These are phyloP conservation scores for Diaporthe sp. DNA, from an alignment of 2,329 filamentous ascomycete genomes.

Conservation along the genomic window DNA sequence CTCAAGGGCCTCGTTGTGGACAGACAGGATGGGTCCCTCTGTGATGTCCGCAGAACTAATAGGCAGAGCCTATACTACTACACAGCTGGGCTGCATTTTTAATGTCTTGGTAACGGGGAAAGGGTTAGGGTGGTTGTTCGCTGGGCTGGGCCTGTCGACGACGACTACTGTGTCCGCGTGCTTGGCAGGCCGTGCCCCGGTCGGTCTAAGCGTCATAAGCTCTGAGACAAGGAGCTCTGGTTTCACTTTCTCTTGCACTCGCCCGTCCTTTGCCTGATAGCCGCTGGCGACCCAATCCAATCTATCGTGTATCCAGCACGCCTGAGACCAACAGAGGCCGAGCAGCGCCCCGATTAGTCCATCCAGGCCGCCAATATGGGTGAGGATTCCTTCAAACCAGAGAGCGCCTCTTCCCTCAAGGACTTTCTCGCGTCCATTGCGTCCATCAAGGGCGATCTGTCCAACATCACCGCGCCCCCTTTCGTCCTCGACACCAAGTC, in stretches of 20 bases:
- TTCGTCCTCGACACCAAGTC: slow-evolving; percentile 68
- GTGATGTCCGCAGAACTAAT: background rate
- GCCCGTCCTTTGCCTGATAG: background rate
- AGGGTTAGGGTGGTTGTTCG: background rate
- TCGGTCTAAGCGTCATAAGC: slow-evolving; percentile 11
- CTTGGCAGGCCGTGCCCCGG: slow-evolving; percentile 15
- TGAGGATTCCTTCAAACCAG: background rate
- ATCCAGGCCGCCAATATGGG: slow-evolving; percentile 17
- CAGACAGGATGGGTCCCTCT: background rate
- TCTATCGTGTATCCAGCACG: background rate
- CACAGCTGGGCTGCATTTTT: background rate
- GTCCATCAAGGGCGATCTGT: slow-evolving; percentile 68
- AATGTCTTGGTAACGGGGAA: background rate
- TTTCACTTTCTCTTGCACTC: slow-evolving; percentile 7
- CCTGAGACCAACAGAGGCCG: background rate
- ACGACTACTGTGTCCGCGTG: background rate
- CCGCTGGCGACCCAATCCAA: background rate
- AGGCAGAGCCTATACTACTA: background rate
- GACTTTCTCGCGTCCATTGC: slow-evolving; percentile 59
- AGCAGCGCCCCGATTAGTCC: background rate
- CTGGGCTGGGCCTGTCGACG: no score
- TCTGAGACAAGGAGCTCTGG: background rate
- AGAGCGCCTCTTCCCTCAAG: slow-evolving; percentile 46
- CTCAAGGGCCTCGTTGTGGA: background rate
- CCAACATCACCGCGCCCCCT: slow-evolving; percentile 67